Evolutionary conservation across 371 early-diverging fungal species (phyloP).

Genomic region (Batrachochytrium dendrobatidis): DNA sequence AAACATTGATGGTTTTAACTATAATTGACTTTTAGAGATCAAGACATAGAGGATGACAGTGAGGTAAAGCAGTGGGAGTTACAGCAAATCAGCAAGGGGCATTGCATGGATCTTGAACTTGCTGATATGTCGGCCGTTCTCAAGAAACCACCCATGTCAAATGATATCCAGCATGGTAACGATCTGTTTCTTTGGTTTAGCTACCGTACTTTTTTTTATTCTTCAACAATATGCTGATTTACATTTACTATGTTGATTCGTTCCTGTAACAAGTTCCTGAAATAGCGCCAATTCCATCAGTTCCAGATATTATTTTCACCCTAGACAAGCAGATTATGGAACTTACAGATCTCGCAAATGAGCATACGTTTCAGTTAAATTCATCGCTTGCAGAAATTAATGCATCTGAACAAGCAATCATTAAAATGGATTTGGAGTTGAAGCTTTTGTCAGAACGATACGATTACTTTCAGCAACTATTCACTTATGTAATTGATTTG

Average conservation of each 20-base stretch:
- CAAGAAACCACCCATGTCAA: slow-evolving; percentile 21
- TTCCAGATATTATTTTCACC: slow-evolving; percentile 40
- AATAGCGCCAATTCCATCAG: slow-evolving; percentile 37
- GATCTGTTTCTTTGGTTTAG: not conserved
- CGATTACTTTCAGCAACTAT: slow-evolving; percentile 60
- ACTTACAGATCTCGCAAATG: slow-evolving; percentile 30
- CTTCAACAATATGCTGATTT: not conserved
- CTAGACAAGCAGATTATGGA: slow-evolving; percentile 31
- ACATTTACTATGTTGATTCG: not conserved
- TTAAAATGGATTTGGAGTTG: slow-evolving; percentile 41
- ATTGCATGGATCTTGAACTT: slow-evolving; percentile 24
- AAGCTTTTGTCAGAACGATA: slow-evolving; percentile 46
- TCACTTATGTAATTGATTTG: slow-evolving; percentile 51
- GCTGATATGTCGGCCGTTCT: slow-evolving; percentile 11
- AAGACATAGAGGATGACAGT: slow-evolving; percentile 50
- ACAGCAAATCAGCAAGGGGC: slow-evolving; percentile 58
- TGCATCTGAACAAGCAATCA: slow-evolving; percentile 23
- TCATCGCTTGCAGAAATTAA: slow-evolving; percentile 42
- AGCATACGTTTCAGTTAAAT: slow-evolving; percentile 41
- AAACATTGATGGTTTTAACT: not conserved
- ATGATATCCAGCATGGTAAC: slow-evolving; percentile 33
- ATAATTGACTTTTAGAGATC: slow-evolving; percentile 14
- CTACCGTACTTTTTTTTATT: not conserved
- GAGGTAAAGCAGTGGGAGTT: slow-evolving; percentile 61
- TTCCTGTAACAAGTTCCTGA: slow-evolving; percentile 42